Evolutionary conservation across 2,329 filamentous ascomycete genomes (phyloP).

Genomic region (Curvularia hawaiiensis): DNA sequence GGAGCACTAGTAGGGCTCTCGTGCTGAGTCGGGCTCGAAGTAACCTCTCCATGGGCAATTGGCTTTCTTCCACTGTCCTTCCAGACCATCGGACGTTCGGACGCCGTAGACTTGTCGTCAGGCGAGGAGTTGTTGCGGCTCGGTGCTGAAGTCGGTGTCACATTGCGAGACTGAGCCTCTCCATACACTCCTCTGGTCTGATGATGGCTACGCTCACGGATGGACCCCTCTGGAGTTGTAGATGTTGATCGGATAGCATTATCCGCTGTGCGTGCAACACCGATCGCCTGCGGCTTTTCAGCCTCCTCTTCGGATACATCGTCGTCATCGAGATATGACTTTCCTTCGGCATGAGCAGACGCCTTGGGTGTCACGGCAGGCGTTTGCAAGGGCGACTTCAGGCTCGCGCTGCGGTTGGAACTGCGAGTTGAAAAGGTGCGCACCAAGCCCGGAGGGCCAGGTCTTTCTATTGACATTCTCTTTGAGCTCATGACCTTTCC

Average conservation of each 20-base stretch:
- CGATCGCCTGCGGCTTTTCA: constrained; percentile 42
- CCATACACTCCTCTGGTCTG: constrained; percentile 34
- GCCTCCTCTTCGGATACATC: constrained; percentile 33
- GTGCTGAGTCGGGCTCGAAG: constrained; percentile 7
- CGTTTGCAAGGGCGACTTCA: constrained; percentile 29
- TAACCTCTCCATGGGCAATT: constrained; percentile 12
- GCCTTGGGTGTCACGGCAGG: constrained; percentile 26
- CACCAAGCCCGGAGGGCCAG: constrained; percentile 40
- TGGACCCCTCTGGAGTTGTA: constrained; percentile 30
- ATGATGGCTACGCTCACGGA: constrained; percentile 21
- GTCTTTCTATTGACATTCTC: constrained; percentile 44
- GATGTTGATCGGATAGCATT: constrained; percentile 39
- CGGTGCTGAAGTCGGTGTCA: constrained; percentile 26
- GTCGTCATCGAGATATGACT: constrained; percentile 41
- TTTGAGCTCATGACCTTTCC: constrained; percentile 42
- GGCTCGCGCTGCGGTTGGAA: constrained; percentile 33
- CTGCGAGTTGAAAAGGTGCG: constrained; percentile 45
- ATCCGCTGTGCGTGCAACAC: constrained; percentile 52
- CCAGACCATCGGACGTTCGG: constrained; percentile 28
- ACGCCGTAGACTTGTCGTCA: constrained; percentile 25
- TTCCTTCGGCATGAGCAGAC: constrained; percentile 22
- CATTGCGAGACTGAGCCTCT: constrained; percentile 35
- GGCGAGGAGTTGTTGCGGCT: constrained; percentile 37
- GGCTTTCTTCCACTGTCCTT: constrained; percentile 27
- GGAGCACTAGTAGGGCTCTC: constrained; percentile 20